phyloP scores from a whole-genome alignment of 2,329 filamentous ascomycete species.

The Talaromyces atroroseus region DNA sequence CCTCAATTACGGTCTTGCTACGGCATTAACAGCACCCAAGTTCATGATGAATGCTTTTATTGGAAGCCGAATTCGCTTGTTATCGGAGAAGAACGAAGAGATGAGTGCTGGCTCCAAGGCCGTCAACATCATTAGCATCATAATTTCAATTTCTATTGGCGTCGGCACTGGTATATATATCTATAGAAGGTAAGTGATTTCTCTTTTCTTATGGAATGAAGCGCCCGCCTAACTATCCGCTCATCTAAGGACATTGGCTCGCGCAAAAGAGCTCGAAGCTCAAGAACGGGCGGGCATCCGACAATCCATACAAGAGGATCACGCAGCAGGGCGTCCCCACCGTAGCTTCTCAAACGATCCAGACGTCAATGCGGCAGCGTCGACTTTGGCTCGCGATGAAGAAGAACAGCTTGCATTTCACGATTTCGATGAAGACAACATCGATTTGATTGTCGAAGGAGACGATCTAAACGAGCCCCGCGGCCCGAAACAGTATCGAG shows the following conservation, averaged over 20 bases:
- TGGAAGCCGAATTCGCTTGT: conserved; percentile 70
- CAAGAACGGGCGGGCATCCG: conserved; percentile 40
- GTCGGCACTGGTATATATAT: conserved; percentile 75
- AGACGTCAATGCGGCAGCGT: conserved; percentile 35
- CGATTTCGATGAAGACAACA: conserved; percentile 33
- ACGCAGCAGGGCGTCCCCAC: conserved; percentile 30
- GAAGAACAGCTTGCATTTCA: conserved; percentile 38
- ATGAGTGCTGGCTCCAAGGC: conserved; percentile 75
- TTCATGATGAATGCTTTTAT: conserved; percentile 90
- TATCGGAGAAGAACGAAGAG: conserved; percentile 75
- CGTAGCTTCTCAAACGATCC: conserved; percentile 35
- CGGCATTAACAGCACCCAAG: conserved; percentile 76
- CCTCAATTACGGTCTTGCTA: conserved; percentile 71
- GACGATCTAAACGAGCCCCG: conserved; percentile 32
- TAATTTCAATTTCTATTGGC: conserved; percentile 65
- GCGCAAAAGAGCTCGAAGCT: conserved; percentile 45
- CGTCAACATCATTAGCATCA: conserved; percentile 78
- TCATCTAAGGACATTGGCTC: conserved; percentile 40
- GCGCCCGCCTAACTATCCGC: conserved; percentile 4
- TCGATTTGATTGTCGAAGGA: conserved; percentile 42
- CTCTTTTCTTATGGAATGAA: neutral
- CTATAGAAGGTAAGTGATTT: conserved; percentile 55
- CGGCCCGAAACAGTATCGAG: conserved; percentile 39
- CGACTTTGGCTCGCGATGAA: conserved; percentile 38
- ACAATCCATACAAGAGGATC: conserved; percentile 30